A percentile compares a stretch with the other conserved stretches of the same genome.
Conservation (phyloP, 2,329 filamentous ascomycete genomes). For the Juglanconis juglandina region DNA sequence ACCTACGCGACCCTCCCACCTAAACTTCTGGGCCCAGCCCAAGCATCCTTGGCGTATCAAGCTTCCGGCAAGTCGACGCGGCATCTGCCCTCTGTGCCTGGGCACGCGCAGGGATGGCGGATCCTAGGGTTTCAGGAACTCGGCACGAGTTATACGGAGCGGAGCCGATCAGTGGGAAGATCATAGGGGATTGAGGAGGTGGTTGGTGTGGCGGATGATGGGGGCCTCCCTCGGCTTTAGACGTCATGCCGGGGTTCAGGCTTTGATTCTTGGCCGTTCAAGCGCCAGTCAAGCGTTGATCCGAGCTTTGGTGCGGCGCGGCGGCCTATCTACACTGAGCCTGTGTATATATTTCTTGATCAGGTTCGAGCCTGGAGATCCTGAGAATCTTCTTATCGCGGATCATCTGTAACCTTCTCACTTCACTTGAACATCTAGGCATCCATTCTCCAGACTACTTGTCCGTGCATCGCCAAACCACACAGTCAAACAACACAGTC, state of each 20-base stretch:
- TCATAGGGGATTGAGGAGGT: too few species aligned
- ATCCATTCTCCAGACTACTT: too few species aligned
- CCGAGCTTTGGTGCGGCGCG: constrained; percentile 1
- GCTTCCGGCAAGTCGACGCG: constrained; percentile 1
- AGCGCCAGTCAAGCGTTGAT: neutral
- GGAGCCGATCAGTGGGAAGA: neutral
- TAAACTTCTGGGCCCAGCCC: neutral
- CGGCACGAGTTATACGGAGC: neutral
- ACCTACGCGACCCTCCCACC: too few species aligned
- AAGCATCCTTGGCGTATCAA: neutral
- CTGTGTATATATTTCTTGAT: constrained; percentile 4
- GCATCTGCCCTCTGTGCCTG: neutral
- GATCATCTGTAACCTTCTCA: too few species aligned
- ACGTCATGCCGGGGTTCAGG: constrained; percentile 2
- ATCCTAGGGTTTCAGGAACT: constrained; percentile 11
- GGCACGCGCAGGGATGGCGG: constrained; percentile 7
- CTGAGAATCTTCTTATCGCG: neutral
- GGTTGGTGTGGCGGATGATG: neutral
- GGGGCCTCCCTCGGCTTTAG: neutral
- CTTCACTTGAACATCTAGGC: too few species aligned
- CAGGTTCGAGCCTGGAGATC: neutral
- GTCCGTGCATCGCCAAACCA: too few species aligned
- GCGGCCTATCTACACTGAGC: constrained; percentile 3
- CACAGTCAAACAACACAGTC: too few species aligned
- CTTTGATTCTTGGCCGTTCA: constrained; percentile 12